phyloP scores from a whole-genome alignment of 805 yeast species.

The Wickerhamiella slavikovae region DNA sequence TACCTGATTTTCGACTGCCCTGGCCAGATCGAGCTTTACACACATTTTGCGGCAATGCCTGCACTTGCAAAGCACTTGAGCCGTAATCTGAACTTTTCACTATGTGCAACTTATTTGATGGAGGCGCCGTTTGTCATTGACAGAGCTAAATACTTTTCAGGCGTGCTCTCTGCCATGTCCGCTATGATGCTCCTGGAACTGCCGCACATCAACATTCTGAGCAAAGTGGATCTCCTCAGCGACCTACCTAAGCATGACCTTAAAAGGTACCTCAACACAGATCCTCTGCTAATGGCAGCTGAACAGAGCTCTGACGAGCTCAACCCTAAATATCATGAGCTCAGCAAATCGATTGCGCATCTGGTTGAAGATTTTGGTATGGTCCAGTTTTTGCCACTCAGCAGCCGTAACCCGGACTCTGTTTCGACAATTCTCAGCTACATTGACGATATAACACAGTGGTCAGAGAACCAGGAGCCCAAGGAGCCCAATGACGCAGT shows the following conservation, averaged over 20 bases:
- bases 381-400: constrained; percentile 91
- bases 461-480: constrained; percentile 94
- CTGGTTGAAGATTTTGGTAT: constrained; percentile 94
- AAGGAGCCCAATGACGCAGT: constrained; percentile 64
- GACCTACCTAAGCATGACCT: constrained; percentile 57
- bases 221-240: constrained; percentile 71
- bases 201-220: constrained; percentile 81
- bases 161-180: constrained; percentile 91
- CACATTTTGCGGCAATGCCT: constrained; percentile 87
- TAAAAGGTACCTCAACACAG: constrained; percentile 77
- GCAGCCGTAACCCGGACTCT: constrained; percentile 53
- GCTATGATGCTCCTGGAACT: constrained; percentile 90
- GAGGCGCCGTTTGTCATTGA: constrained; percentile 93
- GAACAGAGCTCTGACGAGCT: constrained; percentile 28
- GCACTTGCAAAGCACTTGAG: constrained; percentile 70
- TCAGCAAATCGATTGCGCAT: constrained; percentile 69
- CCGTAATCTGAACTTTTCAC: constrained; percentile 55
- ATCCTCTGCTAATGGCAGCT: constrained; percentile 49
- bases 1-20: constrained; percentile 77
- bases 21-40: constrained; percentile 62
- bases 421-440: constrained; percentile 71
- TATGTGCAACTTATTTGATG: constrained; percentile 80
- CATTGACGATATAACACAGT: constrained; percentile 92
- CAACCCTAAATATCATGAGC: constrained; percentile 43
- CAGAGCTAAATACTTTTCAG: constrained; percentile 79